These are phyloP conservation scores for Coprinellus aureogranulatus DNA, from an alignment of 768 basidiomycete genomes.

Conservation along the genomic window DNA sequence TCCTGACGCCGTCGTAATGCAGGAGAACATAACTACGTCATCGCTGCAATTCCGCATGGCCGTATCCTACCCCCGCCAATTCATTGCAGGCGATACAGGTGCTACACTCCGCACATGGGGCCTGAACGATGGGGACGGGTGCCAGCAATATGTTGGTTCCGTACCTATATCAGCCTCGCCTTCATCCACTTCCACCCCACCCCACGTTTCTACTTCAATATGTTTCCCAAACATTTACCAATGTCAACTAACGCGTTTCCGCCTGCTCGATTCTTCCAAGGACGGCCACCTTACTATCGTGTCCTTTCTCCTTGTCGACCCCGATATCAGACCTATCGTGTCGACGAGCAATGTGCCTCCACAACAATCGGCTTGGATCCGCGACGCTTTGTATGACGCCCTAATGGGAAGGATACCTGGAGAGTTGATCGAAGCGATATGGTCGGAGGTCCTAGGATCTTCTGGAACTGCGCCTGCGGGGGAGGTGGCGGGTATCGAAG, in stretches of 20 bases:
- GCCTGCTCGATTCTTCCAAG: conserved; percentile 37
- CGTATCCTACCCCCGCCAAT: conserved; percentile 44
- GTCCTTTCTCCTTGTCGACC: conserved; percentile 49
- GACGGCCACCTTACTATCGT: conserved; percentile 44
- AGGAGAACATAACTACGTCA: conserved; percentile 44
- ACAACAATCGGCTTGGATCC: conserved; percentile 49
- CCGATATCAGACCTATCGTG: conserved; percentile 37
- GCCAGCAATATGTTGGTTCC: conserved; percentile 47
- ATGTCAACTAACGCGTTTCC: conserved; percentile 37
- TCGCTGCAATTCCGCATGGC: conserved; percentile 50
- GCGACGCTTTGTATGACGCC: conserved; percentile 32
- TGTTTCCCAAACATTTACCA: conserved; percentile 62
- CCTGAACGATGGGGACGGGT: conserved; percentile 41
- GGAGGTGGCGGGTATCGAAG: too few relatives aligned
- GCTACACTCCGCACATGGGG: conserved; percentile 52
- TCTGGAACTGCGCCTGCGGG: too few relatives aligned
- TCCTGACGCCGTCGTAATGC: too few relatives aligned
- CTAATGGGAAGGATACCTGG: conserved; percentile 36
- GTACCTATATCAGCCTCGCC: conserved; percentile 35
- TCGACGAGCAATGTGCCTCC: conserved; percentile 47
- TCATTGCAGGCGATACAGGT: conserved; percentile 43
- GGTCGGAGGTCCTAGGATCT: conserved; percentile 10
- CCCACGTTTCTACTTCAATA: conserved; percentile 22
- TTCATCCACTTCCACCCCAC: too few relatives aligned
- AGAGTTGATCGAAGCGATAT: conserved; percentile 44